Evolutionary conservation across 1,284 basidiomycete genomes (phyloP), one percentile per base, ranked within the genome.

Genomic region (Fomitopsis betulina): DNA sequence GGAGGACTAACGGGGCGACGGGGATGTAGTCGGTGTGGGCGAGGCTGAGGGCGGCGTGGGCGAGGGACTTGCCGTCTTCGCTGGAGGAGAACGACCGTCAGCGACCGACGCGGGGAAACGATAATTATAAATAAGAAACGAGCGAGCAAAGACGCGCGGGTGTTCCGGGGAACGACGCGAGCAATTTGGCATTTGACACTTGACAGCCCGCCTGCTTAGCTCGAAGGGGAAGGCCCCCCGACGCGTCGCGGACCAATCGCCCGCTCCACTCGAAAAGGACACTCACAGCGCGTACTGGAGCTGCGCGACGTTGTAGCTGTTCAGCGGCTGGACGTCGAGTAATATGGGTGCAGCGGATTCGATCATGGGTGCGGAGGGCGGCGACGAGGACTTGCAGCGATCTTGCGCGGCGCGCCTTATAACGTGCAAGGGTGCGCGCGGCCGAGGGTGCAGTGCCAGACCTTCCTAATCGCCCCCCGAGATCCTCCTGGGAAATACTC

Each of bases 271-370:
- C 7, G 6, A 4, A 30, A 43, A 15, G 23, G 50, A 49, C 45
- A 81, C 83, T 72, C 64, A 86, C 84, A 83, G 75, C 39, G 79
- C 75, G 70, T 79, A 81, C 59, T 86, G 81, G 59, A 85, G 78
- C 69, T 85, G 83, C 51, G 81, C 79, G 63, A 86, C 78, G 81
- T 81, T 81, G 74, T 84, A 85, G 59, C 76, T 74, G 69, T 80
- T 81, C 67, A 85, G 76, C 68, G 80, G 61, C 65, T 70, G 67
- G 60, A 51, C 49, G 49, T 51, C 49, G 70, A 63, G 32, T 68
- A 63, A 27, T 68, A 60, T 55, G 70, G 64, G 50, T 69, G 60
- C 50, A 30, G 45, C 35, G 12, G 72, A 71, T 66, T 71, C 72
- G 63, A 67, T 69, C 71, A 71, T 71, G 63, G 49, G 49, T 51